Conservation (phyloP, 2,329 filamentous ascomycete species). For the Alternaria postmessia region DNA sequence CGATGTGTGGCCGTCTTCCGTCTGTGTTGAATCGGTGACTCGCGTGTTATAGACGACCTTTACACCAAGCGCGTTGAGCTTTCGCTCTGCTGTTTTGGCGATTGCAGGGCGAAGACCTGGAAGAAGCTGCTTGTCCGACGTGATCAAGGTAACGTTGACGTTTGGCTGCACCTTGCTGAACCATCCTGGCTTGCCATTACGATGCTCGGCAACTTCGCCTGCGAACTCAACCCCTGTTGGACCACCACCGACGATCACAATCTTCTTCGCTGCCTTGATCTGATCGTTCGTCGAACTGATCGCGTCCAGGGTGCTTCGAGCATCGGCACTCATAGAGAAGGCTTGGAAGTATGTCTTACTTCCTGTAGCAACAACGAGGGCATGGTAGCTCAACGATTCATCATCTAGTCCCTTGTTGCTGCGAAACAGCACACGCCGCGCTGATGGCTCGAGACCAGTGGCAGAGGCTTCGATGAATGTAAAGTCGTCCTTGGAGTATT, state of each 20-base stretch:
- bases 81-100: slow-evolving; percentile 53
- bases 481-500: slow-evolving; percentile 58
- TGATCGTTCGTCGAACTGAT: slow-evolving; percentile 48
- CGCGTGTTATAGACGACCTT: slow-evolving; percentile 53
- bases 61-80: slow-evolving; percentile 59
- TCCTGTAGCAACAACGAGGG: slow-evolving; percentile 66
- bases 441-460: slow-evolving; percentile 55
- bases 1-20: slow-evolving; percentile 52
- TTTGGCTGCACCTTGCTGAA: slow-evolving; percentile 41
- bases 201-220: slow-evolving; percentile 57
- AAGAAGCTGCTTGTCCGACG: slow-evolving; percentile 52
- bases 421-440: slow-evolving; percentile 56
- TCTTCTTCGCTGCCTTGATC: slow-evolving; percentile 51
- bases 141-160: slow-evolving; percentile 56
- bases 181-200: slow-evolving; percentile 53
- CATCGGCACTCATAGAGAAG: slow-evolving; percentile 53
- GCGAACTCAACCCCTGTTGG: slow-evolving; percentile 60
- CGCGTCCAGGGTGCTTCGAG: slow-evolving; percentile 34
- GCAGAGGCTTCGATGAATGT: slow-evolving; percentile 61
- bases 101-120: slow-evolving; percentile 52
- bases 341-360: slow-evolving; percentile 56
- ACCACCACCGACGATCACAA: slow-evolving; percentile 60
- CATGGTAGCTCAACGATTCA: slow-evolving; percentile 57
- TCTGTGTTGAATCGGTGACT: slow-evolving; percentile 34
- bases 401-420: slow-evolving; percentile 33